Base-by-base conservation (phyloP, 371 early-diverging fungal genomes). In the Actinomortierella ambigua region DNA sequence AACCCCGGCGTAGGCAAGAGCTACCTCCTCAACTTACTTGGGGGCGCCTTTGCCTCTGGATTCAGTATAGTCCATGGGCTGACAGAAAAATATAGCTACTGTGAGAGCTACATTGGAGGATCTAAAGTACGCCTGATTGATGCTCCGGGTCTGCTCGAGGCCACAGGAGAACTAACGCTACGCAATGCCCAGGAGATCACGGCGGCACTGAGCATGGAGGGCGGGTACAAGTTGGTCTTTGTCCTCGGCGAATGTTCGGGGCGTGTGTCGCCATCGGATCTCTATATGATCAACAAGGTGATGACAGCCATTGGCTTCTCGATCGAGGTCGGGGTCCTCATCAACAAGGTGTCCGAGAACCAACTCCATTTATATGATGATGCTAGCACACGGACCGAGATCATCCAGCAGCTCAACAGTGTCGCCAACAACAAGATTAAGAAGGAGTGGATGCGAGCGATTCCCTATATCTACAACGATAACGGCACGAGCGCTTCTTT, bases 341-440 rank as follows among this genome's bases (percentile, higher is more conserved):
- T 51, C 52, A 51, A 51, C 52, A 51, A 28, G 13, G 52, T 51
- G 9, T 17, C 34, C 7, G 44, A 59, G 18, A 46, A 59, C 5
- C 39, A 59, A 20, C 27, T 43, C 11, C 44, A 52, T 15, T 28
- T 59, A 2, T 59, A 51, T 18, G 26, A 43, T 15, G 44, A 59
- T 26, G 59, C 42, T 29, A 43, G 40, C 22, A 59, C 24, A 42
- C 40, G 39, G 8, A 28, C 22, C 26, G 50, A 58, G 40, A 52
- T 46, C 59, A 43, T 26, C 52, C 14, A 14, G 52, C 27, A 51
- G 18, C 52, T 51, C 52, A 51, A 51, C 52, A 29, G 14, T 18
- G 27, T 51, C 8, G 52, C 52, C 34, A 51, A 51, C 18, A 29
- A 29, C 52, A 51, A 28, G 52, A 51, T 51, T 28, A 26, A 51